Percentiles rank a stretch among this genome's conserved stretches.
Evolutionary conservation across 805 yeast species (phyloP).

Genomic region (Ogataea corticis): DNA sequence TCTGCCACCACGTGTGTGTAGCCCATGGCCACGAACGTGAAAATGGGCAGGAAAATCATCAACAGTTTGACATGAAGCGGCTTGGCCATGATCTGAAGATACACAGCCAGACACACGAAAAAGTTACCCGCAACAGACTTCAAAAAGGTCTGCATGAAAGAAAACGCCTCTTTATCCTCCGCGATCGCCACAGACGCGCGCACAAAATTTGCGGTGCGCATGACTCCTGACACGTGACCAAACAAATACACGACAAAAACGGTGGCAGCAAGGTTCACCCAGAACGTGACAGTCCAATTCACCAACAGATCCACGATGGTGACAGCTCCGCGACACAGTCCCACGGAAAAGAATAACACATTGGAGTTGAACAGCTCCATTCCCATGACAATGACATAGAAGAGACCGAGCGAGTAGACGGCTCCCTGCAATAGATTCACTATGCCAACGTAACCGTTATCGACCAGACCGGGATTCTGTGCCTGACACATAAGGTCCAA

Average conservation of each 20-base stretch:
- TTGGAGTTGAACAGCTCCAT: slow-evolving; percentile 77
- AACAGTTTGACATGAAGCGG: slow-evolving; percentile 75
- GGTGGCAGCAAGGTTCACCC: slow-evolving; percentile 63
- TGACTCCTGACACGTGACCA: slow-evolving; percentile 55
- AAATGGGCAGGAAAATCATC: slow-evolving; percentile 65
- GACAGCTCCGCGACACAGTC: slow-evolving; percentile 68
- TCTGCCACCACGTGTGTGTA: slow-evolving; percentile 83
- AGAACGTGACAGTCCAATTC: slow-evolving; percentile 68
- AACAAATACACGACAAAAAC: slow-evolving; percentile 67
- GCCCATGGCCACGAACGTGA: slow-evolving; percentile 77
- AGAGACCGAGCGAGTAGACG: slow-evolving; percentile 69
- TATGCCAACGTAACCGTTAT: slow-evolving; percentile 49
- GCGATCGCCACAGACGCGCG: slow-evolving; percentile 51
- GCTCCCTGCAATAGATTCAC: slow-evolving; percentile 58
- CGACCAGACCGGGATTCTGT: slow-evolving; percentile 43
- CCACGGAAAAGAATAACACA: slow-evolving; percentile 69
- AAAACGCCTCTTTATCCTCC: slow-evolving; percentile 40
- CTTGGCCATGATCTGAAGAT: slow-evolving; percentile 73
- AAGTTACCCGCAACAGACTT: slow-evolving; percentile 78
- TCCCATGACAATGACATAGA: slow-evolving; percentile 74
- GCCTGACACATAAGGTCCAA: slow-evolving; percentile 57
- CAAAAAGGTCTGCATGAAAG: slow-evolving; percentile 65
- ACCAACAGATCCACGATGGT: slow-evolving; percentile 59
- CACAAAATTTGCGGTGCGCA: slow-evolving; percentile 42
- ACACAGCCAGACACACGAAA: slow-evolving; percentile 72